These are phyloP conservation scores for Pichia exigua DNA, from an alignment of 805 yeast species.

Conservation along the genomic window DNA sequence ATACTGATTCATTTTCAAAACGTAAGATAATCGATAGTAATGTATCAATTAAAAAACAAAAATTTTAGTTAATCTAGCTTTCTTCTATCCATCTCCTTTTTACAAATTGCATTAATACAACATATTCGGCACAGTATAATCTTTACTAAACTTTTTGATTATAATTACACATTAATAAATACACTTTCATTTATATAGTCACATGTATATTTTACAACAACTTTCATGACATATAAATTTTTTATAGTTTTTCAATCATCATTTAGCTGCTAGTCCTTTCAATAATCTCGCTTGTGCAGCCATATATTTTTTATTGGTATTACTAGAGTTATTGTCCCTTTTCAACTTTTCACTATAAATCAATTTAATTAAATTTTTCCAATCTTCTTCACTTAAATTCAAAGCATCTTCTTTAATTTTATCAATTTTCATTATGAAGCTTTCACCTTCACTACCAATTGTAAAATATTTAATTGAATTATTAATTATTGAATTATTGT, in stretches of 20 bases:
- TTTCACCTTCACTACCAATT: conserved; percentile 20
- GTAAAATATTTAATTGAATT: conserved; percentile 50
- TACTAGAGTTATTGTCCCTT: conserved; percentile 6
- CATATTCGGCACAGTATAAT: neutral
- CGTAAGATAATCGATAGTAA: conserved; percentile 11
- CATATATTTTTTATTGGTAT: conserved; percentile 5
- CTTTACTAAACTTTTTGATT: neutral
- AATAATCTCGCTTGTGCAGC: conserved; percentile 9
- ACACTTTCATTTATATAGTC: neutral
- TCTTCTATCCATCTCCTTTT: neutral
- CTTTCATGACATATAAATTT: neutral
- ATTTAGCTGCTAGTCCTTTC: conserved; percentile 1
- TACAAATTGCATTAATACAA: neutral
- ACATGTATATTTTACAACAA: neutral
- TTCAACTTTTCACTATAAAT: conserved; percentile 35
- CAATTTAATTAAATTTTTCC: conserved; percentile 44
- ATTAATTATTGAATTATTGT: conserved; percentile 1
- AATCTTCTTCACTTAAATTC: conserved; percentile 36
- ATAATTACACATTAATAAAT: neutral
- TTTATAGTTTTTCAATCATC: neutral
- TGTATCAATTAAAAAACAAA: conserved; percentile 6
- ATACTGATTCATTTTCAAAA: conserved; percentile 8
- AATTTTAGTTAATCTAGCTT: neutral
- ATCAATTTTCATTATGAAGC: conserved; percentile 2
- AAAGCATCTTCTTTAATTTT: conserved; percentile 2